Percentiles rank a stretch among this genome's conserved stretches.
These are phyloP conservation scores for Mimosa pudica DNA, from an alignment of 306 rosid species.

Conservation along the genomic window DNA sequence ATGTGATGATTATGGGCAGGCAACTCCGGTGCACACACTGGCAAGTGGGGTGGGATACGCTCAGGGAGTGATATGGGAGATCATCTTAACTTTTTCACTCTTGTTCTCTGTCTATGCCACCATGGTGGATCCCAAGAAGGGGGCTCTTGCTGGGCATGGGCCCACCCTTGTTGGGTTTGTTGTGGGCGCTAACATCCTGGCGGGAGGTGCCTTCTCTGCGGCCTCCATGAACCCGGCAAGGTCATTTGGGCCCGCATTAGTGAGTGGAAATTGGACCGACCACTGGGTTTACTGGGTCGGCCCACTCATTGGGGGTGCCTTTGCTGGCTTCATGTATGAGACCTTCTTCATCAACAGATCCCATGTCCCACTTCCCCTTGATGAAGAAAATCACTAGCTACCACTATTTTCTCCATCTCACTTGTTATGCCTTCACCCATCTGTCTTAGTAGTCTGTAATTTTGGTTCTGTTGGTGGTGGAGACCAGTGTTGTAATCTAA, in stretches of 20 bases:
- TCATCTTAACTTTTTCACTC: constrained; percentile 73
- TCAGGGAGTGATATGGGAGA: constrained; percentile 87
- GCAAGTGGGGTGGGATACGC: constrained; percentile 71
- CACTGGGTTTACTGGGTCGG: constrained; percentile 98
- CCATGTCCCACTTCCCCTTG: constrained; percentile 50
- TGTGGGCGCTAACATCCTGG: constrained; percentile 82
- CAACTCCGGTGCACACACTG: constrained; percentile 69
- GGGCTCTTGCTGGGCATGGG: constrained; percentile 68
- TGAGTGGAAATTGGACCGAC: constrained; percentile 74
- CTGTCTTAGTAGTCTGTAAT: not conserved
- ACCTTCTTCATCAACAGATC: constrained; percentile 64
- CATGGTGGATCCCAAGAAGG: constrained; percentile 85
- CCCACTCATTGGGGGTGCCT: constrained; percentile 87
- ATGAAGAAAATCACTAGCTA: constrained; percentile 30
- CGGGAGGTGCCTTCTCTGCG: constrained; percentile 80
- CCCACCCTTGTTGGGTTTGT: constrained; percentile 76
- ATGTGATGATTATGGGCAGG: constrained; percentile 39
- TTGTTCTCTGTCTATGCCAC: constrained; percentile 78
- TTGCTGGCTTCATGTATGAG: constrained; percentile 79
- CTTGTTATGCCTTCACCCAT: too few species aligned
- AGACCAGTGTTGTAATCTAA: not conserved
- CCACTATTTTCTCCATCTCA: not conserved
- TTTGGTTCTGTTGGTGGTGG: not conserved
- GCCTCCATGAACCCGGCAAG: constrained; percentile 94
- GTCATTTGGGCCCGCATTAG: constrained; percentile 91